Conservation (phyloP, 2,329 filamentous ascomycete species). For the Pseudocercospora macadamiae region DNA sequence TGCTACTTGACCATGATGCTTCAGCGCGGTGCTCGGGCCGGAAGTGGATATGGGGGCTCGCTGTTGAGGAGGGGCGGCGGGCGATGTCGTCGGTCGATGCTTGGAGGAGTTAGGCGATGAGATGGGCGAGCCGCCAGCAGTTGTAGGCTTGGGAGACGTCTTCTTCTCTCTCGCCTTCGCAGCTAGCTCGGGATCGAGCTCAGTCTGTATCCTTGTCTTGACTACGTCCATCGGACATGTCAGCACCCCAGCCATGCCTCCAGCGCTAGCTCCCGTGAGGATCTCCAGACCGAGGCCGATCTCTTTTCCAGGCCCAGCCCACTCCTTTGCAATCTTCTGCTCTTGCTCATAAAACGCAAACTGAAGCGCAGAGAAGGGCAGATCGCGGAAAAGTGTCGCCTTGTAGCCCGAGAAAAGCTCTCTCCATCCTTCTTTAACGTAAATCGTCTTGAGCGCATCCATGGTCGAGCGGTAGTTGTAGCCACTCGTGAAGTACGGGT, state of each 20-base stretch:
- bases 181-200: conserved; percentile 64
- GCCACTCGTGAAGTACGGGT: conserved; percentile 87
- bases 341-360: conserved; percentile 99
- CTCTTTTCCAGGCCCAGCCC: conserved; percentile 72
- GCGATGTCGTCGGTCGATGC: conserved; percentile 21
- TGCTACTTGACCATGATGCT: conserved; percentile 74
- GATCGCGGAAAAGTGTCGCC: conserved; percentile 88
- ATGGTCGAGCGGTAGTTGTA: conserved; percentile 92
- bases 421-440: conserved; percentile 75
- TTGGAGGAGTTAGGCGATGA: conserved; percentile 16
- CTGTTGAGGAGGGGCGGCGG: conserved; percentile 7
- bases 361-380: conserved; percentile 94
- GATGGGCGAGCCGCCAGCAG: conserved; percentile 10
- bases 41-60: conserved; percentile 76
- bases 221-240: conserved; percentile 97
- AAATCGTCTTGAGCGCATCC: conserved; percentile 84
- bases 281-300: conserved; percentile 87
- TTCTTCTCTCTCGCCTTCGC: conserved; percentile 32
- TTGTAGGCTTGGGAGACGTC: conserved; percentile 8
- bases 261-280: conserved; percentile 83
- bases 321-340: conserved; percentile 76
- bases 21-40: conserved; percentile 80
- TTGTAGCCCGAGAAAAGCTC: conserved; percentile 97
- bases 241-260: conserved; percentile 88
- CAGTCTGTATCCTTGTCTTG: conserved; percentile 94